Evolutionary conservation across 1,139 yeast species (phyloP), one percentile per base, ranked within the genome.

Genomic region (Meyerozyma elateridarum): DNA sequence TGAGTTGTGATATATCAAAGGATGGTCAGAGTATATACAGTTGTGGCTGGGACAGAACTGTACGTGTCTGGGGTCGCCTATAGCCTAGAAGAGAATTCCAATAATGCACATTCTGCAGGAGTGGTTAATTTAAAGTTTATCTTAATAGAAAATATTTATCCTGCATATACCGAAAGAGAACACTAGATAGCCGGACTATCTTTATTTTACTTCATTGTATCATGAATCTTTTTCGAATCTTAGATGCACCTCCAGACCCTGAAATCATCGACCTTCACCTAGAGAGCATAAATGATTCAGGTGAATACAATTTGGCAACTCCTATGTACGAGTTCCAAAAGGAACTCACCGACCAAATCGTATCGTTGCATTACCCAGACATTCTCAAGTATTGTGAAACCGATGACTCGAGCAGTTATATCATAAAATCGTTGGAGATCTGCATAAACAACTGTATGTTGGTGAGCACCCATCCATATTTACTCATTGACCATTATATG

Each of bases 331-430:
- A 84, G 40, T 83, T 85, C 45, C 97, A 91, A 52, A 82, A 80
- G 48, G 94, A 87, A 49, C 69, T 91, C 34, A 85, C 91, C n/a
- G 95, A 89, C 58, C 95, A 88, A 52, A 88, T 91, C 18, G 84
- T 91, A 6, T 84, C 95, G 1, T 64, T 88, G 28, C 97, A 91
- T 55, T 88, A 88, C 51, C 79, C 94, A 20, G 97, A 89, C 52
- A 85, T 91, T 35, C 64, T 89, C 46, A 81, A 87, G 56, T 87
- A 82, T 54, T 88, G 87, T 50, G 95, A 87, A 52, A 76, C 85
- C 37, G 69, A 59, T 44, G 71, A 64, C 44, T 48, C 54, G 28
- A 76, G 76, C 28, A 78, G 75, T 29, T 74, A 82, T 32, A 74
- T 85, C 29, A 60, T 76, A 14, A 81, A 81, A 52, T 80, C 83